Evolutionary conservation across 2,329 filamentous ascomycete species (phyloP), one percentile per base, ranked within the genome.

Genomic region (Hypoxylon sp.): DNA sequence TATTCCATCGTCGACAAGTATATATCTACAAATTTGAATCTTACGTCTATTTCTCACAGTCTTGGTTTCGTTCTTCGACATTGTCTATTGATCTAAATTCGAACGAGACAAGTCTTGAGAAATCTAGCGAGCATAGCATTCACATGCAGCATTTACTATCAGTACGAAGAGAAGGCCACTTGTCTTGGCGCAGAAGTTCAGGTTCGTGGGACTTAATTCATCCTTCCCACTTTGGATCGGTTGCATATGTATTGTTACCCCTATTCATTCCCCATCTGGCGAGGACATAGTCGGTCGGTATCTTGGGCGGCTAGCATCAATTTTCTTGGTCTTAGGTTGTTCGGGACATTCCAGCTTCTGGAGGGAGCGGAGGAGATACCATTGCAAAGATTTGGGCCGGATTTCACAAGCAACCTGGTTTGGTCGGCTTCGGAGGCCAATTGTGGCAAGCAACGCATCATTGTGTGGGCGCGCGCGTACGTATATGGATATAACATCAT

Each of bases 351-450:
- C 30, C 29, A 43, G 48, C 48, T 57, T 55, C 25, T 48, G 67
- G 59, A 52, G 67, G 67, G 53, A 61, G 69, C 60, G 74, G 71
- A 72, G 72, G 70, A 75, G 68, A 76, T 75, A 74, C 70, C 74
- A 74, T 56, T 48, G 23, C 46, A 39, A 41, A 29, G 47, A 53
- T 48, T 67, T 7, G 2, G 14, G 32, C 14, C 9, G 55, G 55
- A 41, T 16, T 43, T 6, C 5, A 21, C n/a, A 19, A 41, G 37
- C n/a, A 5, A 37, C 39, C 2, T 34, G 52, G 52, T 19, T 46
- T 45, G 51, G n/a, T 25, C 12, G 37, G 37, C 5, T 54, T 43
- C 9, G 52, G 29, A 3, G 50, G 50, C 7, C 32, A 6, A 25
- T 39, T 34, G n/a, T 43, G 16, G 29, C 19, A 39, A 32, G 50